A percentile compares a stretch with the other conserved stretches of the same genome.
Evolutionary conservation across 2,329 filamentous ascomycete genomes (phyloP).

Genomic region (Aspergillus oerlinghausenensis): DNA sequence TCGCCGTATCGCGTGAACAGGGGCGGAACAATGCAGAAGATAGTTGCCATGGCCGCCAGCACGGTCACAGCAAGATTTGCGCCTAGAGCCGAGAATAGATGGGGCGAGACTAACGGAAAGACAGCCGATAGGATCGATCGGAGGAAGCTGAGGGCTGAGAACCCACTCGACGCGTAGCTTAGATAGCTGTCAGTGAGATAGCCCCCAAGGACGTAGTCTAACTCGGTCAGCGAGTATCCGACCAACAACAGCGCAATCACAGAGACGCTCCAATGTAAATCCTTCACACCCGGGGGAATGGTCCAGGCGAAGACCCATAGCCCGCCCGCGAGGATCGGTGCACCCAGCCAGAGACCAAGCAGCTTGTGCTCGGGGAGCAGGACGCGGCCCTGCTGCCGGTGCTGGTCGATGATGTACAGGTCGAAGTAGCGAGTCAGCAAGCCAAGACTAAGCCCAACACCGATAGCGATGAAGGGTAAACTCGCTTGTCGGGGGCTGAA

Average conservation of each 20-base stretch:
- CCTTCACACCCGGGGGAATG: constrained; percentile 35
- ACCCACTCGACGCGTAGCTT: constrained; percentile 41
- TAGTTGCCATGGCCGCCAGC: constrained; percentile 38
- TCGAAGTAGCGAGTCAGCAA: constrained; percentile 42
- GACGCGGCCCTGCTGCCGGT: constrained; percentile 14
- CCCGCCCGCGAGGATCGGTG: constrained; percentile 40
- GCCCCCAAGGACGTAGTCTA: constrained; percentile 37
- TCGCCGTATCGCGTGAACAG: constrained; percentile 32
- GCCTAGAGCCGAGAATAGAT: constrained; percentile 37
- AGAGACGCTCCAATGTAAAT: constrained; percentile 37
- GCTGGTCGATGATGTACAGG: constrained; percentile 25
- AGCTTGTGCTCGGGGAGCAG: constrained; percentile 45
- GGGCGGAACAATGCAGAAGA: constrained; percentile 32
- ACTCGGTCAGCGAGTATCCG: constrained; percentile 46
- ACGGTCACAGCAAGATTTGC: constrained; percentile 34
- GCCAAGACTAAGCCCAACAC: constrained; percentile 35
- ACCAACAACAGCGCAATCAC: constrained; percentile 37
- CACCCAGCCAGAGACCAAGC: constrained; percentile 43
- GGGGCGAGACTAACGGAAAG: constrained; percentile 37
- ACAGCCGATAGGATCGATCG: constrained; percentile 34
- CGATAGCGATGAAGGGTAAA: constrained; percentile 38
- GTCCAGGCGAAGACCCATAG: constrained; percentile 47
- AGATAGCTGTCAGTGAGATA: constrained; percentile 44
- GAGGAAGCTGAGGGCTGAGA: constrained; percentile 38
- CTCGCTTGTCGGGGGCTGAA: constrained; percentile 31